These are phyloP conservation scores for Lichtheimia hyalospora DNA, from an alignment of 371 early-diverging fungal genomes.

Conservation along the genomic window DNA sequence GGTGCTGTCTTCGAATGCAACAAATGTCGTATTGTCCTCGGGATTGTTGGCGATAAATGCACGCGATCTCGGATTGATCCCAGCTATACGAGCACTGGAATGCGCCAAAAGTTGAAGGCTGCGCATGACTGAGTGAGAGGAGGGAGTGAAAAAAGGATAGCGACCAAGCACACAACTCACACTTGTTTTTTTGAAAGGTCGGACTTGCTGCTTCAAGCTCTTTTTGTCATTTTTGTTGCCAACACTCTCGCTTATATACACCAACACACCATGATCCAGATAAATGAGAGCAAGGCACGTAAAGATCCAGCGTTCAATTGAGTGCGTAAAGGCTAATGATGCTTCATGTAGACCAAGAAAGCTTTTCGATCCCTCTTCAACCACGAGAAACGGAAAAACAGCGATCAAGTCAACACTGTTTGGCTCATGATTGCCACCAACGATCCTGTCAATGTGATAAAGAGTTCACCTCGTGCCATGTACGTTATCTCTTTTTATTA, in stretches of 20 bases:
- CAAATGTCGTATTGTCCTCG: constrained; percentile 49
- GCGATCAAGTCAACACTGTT: constrained; percentile 19
- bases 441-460: constrained; percentile 16
- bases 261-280: constrained; percentile 7
- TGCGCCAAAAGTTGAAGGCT: constrained; percentile 45
- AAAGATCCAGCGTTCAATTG: neutral
- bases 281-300: constrained; percentile 13
- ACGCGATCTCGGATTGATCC: constrained; percentile 43
- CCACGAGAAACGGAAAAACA: constrained; percentile 25
- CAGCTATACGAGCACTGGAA: constrained; percentile 29
- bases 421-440: constrained; percentile 43
- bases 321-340: neutral
- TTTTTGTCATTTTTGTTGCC: no score
- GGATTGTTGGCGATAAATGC: constrained; percentile 52
- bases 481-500: constrained; percentile 13
- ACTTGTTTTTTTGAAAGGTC: no score
- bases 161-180: no score
- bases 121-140: constrained; percentile 26
- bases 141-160: constrained; percentile 3
- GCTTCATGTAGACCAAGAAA: constrained; percentile 24
- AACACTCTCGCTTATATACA: no score
- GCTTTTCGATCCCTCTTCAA: constrained; percentile 36
- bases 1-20: constrained; percentile 41
- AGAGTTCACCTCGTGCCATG: constrained; percentile 32
- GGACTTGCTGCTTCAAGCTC: no score